Percentiles rank a stretch among this genome's conserved stretches.
Evolutionary conservation across 305 asterid species (phyloP).

Genomic region (Fraxinus ornus): DNA sequence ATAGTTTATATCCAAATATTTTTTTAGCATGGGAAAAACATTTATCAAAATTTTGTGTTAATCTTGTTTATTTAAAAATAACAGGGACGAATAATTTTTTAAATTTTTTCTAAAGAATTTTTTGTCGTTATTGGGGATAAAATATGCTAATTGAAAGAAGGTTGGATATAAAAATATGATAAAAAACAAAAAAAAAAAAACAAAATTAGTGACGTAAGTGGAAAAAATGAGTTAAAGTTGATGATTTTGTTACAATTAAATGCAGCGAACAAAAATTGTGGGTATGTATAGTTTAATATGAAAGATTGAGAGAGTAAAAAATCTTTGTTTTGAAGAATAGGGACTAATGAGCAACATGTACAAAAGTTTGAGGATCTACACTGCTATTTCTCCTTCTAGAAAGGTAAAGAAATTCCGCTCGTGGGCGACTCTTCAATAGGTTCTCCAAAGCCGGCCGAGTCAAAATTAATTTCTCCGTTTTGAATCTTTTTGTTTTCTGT

Average conservation of each 20-base stretch:
- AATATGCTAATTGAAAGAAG: neutral
- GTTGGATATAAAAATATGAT: neutral
- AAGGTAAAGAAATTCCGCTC: neutral
- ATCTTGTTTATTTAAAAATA: neutral
- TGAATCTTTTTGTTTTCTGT: neutral
- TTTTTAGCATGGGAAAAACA: too few species aligned
- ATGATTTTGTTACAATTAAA: neutral
- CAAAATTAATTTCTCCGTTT: neutral
- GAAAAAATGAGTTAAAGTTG: neutral
- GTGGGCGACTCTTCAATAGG: neutral
- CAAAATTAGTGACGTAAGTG: neutral
- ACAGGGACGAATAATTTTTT: neutral
- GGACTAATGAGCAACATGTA: neutral
- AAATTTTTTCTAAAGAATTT: too few species aligned
- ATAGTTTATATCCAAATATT: neutral
- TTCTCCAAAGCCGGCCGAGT: neutral
- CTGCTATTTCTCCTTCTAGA: neutral
- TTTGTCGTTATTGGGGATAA: too few species aligned
- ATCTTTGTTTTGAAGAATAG: neutral
- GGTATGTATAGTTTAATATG: neutral
- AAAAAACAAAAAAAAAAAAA: too few species aligned
- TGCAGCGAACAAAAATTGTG: neutral
- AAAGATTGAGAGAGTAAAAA: too few species aligned
- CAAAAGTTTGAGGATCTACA: neutral
- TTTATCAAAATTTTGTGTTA: neutral